Evolutionary conservation across 768 basidiomycete species (phyloP), one percentile per base, ranked within the genome.

Genomic region (Termitomyces sp.): DNA sequence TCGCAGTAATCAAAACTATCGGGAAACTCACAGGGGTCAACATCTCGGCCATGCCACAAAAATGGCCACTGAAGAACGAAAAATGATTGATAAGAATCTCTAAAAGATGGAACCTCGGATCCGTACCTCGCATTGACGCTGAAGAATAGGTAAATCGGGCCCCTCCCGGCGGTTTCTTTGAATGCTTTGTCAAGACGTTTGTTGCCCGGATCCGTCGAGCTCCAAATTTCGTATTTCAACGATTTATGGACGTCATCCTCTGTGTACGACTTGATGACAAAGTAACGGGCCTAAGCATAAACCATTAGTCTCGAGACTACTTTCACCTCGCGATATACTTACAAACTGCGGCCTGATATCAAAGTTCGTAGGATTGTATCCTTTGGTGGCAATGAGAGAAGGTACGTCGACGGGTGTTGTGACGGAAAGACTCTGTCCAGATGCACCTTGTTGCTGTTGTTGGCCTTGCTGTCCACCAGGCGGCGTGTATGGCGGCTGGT

Each of bases 241-340:
- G 92, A 95, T 72, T 99, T 99, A 75, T 98, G 96, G 1, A 99
- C 96, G 67, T 99, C 96, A 66, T 98, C 97, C 71, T 98, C 96
- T 1, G 97, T 98, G 73, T 95, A 99, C 0, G 93, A 96, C 71
- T 99, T 99, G 80, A 99, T 98, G 33, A 98, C 96, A 67, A 98
- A 98, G 75, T 81, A 98, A 16, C 95, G 82, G 4, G 96, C 94
- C 87, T 93, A 59, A 6, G 62, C 20, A 56, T 36, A 43, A 26
- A 36, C 20, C 30, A 58, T 54, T 35, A 56, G 45, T 55, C 18
- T 40, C n/a, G 14, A 7, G 44, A 38, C n/a, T 49, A 59, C 32
- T 62, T 51, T 1, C 24, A 45, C 0, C 6, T 7, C 13, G 20
- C 3, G 33, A 45, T 43, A 12, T 57, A 78, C 88, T 63, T 61